Evolutionary conservation across 805 yeast species (phyloP).

Genomic region (Metschnikowia lunata): DNA sequence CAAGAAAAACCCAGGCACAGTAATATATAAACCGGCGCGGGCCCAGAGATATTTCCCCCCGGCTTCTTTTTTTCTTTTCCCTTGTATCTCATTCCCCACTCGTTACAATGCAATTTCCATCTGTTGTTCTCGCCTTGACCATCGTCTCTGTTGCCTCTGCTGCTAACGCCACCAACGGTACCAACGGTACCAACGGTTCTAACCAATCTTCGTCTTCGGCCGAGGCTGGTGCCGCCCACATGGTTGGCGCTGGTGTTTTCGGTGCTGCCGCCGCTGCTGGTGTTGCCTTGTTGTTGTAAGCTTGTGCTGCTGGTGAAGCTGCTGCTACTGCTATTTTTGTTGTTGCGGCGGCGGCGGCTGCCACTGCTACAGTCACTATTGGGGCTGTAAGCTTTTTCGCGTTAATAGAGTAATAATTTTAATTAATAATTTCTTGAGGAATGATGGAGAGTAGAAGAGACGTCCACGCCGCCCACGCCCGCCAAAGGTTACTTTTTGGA

Average conservation of each 20-base stretch:
- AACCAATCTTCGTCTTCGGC: conserved; percentile 21
- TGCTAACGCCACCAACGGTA: conserved; percentile 43
- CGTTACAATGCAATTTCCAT: conserved; percentile 64
- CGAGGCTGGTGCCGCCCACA: conserved; percentile 46
- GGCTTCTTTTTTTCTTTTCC: neutral
- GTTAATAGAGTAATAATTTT: conserved; percentile 8
- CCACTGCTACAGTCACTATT: no score
- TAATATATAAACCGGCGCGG: conserved; percentile 6
- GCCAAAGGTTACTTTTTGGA: conserved; percentile 7
- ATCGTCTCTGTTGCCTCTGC: conserved; percentile 68
- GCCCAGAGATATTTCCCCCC: neutral
- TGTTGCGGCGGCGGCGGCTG: no score
- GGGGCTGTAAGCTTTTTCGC: neutral
- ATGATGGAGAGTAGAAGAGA: no score
- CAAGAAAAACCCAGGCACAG: no score
- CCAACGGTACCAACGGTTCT: conserved; percentile 37
- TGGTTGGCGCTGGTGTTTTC: conserved; percentile 66
- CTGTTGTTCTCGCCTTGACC: conserved; percentile 64
- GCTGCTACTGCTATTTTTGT: no score
- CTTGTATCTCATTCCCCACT: conserved; percentile 2
- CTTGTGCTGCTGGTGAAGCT: neutral
- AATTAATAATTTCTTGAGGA: neutral
- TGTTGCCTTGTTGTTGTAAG: conserved; percentile 51
- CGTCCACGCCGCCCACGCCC: no score
- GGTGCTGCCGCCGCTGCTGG: conserved; percentile 88